Evolutionary conservation across 192 early-diverging fungal genomes (phyloP), one percentile per base, ranked within the genome.

Genomic region (Funneliformis geosporum): DNA sequence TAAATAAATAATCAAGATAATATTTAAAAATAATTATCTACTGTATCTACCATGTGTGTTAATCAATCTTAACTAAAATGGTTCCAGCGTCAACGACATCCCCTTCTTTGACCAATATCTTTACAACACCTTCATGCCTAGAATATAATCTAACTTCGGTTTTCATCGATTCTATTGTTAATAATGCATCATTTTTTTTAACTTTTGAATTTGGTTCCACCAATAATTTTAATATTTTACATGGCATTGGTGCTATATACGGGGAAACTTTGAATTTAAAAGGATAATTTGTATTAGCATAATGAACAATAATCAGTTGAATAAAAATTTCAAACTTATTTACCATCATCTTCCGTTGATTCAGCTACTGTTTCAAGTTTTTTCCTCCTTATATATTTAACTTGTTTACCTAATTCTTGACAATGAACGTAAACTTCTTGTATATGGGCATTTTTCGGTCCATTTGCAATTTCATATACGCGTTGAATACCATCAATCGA

Each of bases 111-210:
- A 96, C 95, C 21, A 90, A 87, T 8, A 98, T 86, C 28, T 90
- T 93, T n/a, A 96, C 89, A 2, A 97, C 93, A 8, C 90, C 86
- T 14, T 96, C 95, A 8, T 96, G 95, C 93, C 97, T 98, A 5
- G 96, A 94, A 9, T 93, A 87, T 1, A 93, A 84, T 25, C 95
- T 89, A 69, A 94, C 84, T 80, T 88, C 88, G 44, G 91, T 91
- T 7, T 91, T 91, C 89, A 91, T 91, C 33, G 88, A 87, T 78
- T 91, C 90, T 74, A 91, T 87, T 7, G 89, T 91, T 76, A 91
- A 78, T 43, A 91, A 80, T 8, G 86, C 81, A 50, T 86, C 85
- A 47, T 90, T 88, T 75, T 89, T 89, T 72, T 84, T 88, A 90
- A 91, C 83, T 38, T 95, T 93, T 39, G 90, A 81, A 78, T 89